Evolutionary conservation across 1,284 basidiomycete genomes (phyloP).

Genomic region (Inonotus obliquus): DNA sequence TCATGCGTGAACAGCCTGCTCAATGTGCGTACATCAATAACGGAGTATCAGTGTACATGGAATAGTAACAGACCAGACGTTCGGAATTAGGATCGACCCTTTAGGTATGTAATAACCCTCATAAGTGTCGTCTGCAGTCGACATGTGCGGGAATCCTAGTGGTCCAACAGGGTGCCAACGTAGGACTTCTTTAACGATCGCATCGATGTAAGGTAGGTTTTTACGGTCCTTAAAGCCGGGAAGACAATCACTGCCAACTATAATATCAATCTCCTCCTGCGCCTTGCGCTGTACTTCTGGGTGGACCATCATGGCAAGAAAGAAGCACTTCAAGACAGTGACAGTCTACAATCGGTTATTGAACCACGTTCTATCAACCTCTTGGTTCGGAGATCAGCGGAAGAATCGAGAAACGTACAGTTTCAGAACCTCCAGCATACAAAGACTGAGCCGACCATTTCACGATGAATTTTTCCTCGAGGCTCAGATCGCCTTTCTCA

Average conservation of each 20-base stretch:
- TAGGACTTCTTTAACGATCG: constrained; percentile 26
- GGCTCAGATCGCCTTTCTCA: constrained; percentile 28
- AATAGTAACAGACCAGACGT: constrained; percentile 10
- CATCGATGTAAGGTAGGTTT: constrained; percentile 27
- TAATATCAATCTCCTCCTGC: constrained; percentile 27
- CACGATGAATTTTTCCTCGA: constrained; percentile 33
- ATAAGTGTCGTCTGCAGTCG: constrained; percentile 17
- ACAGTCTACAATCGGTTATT: constrained; percentile 14
- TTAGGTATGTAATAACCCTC: constrained; percentile 20
- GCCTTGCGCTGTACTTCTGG: constrained; percentile 24
- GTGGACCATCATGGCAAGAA: constrained; percentile 27
- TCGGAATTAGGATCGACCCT: constrained; percentile 17
- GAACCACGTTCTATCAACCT: too few relatives aligned
- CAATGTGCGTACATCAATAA: not conserved
- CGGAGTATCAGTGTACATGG: not conserved
- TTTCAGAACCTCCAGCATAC: constrained; percentile 28
- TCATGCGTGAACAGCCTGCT: constrained; percentile 18
- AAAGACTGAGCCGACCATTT: constrained; percentile 37
- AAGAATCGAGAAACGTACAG: constrained; percentile 13
- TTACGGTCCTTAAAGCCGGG: constrained; percentile 26
- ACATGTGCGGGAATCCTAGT: constrained; percentile 20
- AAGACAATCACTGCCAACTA: constrained; percentile 23
- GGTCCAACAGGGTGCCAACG: constrained; percentile 29
- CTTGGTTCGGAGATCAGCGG: not conserved
- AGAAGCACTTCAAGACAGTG: constrained; percentile 19